Evolutionary conservation across 768 basidiomycete species (phyloP).

Genomic region (Leccinum boreale): DNA sequence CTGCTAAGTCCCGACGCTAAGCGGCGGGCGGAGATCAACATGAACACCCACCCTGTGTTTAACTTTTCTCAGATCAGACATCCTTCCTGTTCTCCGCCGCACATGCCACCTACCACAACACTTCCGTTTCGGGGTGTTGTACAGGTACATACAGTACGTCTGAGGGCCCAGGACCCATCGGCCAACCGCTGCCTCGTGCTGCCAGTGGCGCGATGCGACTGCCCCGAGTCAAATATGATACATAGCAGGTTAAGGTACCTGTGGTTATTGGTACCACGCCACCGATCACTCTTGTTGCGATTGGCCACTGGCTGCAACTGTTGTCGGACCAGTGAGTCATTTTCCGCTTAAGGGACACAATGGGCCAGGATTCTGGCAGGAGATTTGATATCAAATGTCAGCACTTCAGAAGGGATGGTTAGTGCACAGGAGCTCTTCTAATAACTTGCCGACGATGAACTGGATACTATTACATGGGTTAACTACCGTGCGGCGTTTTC

Average conservation of each 20-base stretch:
- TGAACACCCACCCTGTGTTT: constrained; percentile 49
- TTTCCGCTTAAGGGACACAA: constrained; percentile 43
- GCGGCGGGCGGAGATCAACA: neutral
- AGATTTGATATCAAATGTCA: constrained; percentile 38
- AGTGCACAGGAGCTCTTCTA: neutral
- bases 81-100: constrained; percentile 66
- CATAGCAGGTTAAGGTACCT: neutral
- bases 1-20: neutral
- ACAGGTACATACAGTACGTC: neutral
- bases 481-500: constrained; percentile 46
- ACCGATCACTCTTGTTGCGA: constrained; percentile 46
- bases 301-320: constrained; percentile 45
- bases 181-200: neutral
- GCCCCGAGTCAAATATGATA: neutral
- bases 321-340: constrained; percentile 36
- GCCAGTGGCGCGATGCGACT: neutral
- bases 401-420: constrained; percentile 39
- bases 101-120: constrained; percentile 42
- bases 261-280: constrained; percentile 35
- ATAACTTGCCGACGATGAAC: constrained; percentile 51
- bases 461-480: constrained; percentile 48
- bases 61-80: constrained; percentile 50
- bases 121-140: neutral
- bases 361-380: constrained; percentile 28
- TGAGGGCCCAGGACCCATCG: neutral